A percentile compares a stretch with the other conserved stretches of the same genome.
phyloP scores from a whole-genome alignment of 2,329 filamentous ascomycete species.

The Immersiporthe knoxdaviesiana region DNA sequence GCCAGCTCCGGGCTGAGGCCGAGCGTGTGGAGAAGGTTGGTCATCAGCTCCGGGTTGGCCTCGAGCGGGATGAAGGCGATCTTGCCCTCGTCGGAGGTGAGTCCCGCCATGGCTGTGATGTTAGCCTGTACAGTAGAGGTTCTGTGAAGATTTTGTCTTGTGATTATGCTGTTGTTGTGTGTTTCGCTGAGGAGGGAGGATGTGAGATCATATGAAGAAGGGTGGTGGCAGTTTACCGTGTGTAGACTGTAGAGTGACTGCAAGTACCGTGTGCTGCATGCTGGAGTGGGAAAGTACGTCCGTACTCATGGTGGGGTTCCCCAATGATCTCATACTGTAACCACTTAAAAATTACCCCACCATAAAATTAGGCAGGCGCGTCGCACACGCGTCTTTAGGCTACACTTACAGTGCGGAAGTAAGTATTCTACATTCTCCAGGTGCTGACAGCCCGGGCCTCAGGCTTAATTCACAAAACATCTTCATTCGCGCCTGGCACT shows the following conservation, averaged over 20 bases:
- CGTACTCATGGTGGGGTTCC: slow-evolving; percentile 12
- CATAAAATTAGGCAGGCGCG: slow-evolving; percentile 22
- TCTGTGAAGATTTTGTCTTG: background rate
- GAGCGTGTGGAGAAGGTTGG: slow-evolving; percentile 76
- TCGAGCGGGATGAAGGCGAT: slow-evolving; percentile 62
- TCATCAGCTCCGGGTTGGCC: slow-evolving; percentile 89
- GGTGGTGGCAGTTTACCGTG: background rate
- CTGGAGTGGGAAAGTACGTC: background rate
- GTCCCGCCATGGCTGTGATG: slow-evolving; percentile 31
- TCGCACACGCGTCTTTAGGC: slow-evolving; percentile 16
- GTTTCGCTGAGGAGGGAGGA: background rate
- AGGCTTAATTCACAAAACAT: too few species aligned
- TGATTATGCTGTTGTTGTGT: background rate
- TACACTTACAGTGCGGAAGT: background rate
- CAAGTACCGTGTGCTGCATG: background rate
- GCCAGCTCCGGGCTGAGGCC: slow-evolving; percentile 77
- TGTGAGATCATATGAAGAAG: background rate
- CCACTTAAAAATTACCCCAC: slow-evolving; percentile 18
- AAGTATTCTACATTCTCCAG: background rate
- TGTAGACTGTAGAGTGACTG: background rate
- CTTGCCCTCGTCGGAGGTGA: too few species aligned
- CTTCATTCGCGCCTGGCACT: too few species aligned
- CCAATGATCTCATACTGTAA: slow-evolving; percentile 29
- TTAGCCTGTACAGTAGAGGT: background rate
- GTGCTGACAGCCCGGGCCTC: too few species aligned